Percentiles rank a stretch among this genome's conserved stretches.
Conservation (phyloP, 2,329 filamentous ascomycete genomes). For the Colletotrichum shisoi region DNA sequence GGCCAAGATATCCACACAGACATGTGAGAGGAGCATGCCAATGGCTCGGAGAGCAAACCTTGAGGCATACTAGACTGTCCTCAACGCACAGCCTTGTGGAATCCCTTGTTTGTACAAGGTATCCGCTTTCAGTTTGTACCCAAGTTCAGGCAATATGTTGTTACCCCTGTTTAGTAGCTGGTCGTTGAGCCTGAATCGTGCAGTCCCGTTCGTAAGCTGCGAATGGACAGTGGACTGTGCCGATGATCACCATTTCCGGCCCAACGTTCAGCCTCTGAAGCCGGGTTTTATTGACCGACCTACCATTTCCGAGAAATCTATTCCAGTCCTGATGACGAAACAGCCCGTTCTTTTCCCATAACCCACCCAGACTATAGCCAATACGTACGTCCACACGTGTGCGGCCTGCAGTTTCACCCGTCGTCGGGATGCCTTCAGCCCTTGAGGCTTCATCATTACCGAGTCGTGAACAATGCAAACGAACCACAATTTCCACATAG, state of each 20-base stretch:
- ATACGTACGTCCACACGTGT: not conserved
- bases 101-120: too few species aligned
- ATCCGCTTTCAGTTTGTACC: too few species aligned
- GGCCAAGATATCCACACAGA: too few species aligned
- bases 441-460: conserved; percentile 14
- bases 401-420: not conserved
- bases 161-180: too few species aligned
- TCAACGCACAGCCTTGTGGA: too few species aligned
- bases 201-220: conserved; percentile 6
- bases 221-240: not conserved
- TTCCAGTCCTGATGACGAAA: conserved; percentile 11
- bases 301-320: not conserved
- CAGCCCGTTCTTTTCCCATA: not conserved
- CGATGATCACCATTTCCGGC: conserved; percentile 16
- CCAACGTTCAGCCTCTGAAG: not conserved
- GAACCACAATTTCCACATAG: not conserved
- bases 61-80: too few species aligned
- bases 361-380: too few species aligned
- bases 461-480: not conserved
- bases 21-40: too few species aligned
- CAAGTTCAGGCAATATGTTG: too few species aligned
- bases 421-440: not conserved
- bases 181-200: not conserved
- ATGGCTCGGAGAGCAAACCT: too few species aligned
- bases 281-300: not conserved